Percentiles rank a stretch among this genome's conserved stretches.
Evolutionary conservation across 257 asterid genomes (phyloP).

Genomic region (Jacaranda mimosifolia): DNA sequence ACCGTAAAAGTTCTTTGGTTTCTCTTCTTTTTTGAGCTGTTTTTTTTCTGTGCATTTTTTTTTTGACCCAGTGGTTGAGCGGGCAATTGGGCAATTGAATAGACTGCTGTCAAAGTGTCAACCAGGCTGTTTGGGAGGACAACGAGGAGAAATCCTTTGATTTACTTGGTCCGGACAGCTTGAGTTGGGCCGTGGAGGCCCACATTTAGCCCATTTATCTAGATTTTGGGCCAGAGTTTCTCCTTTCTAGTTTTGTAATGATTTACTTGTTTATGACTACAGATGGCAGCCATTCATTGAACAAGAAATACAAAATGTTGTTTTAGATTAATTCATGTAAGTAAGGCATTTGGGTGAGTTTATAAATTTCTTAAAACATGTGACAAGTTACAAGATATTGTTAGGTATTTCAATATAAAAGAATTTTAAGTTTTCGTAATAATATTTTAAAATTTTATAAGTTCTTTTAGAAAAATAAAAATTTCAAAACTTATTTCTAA

Average conservation of each 20-base stretch:
- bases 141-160: not conserved
- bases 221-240: not conserved
- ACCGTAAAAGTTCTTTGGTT: conserved; percentile 23
- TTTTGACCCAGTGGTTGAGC: conserved; percentile 16
- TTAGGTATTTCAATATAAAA: too few species aligned
- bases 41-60: not conserved
- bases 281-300: not conserved
- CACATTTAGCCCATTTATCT: not conserved
- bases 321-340: too few species aligned
- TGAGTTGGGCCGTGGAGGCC: not conserved
- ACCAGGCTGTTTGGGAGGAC: conserved; percentile 13
- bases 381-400: too few species aligned
- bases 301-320: too few species aligned
- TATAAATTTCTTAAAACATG: too few species aligned
- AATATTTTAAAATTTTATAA: too few species aligned
- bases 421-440: too few species aligned
- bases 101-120: conserved; percentile 37
- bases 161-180: not conserved
- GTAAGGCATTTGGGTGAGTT: too few species aligned
- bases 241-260: too few species aligned
- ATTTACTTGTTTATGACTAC: not conserved
- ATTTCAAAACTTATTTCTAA: too few species aligned
- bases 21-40: conserved; percentile 4
- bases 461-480: too few species aligned
- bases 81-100: conserved; percentile 36